These are phyloP conservation scores for Suillus clintonianus DNA, from an alignment of 768 basidiomycete genomes.

Conservation along the genomic window DNA sequence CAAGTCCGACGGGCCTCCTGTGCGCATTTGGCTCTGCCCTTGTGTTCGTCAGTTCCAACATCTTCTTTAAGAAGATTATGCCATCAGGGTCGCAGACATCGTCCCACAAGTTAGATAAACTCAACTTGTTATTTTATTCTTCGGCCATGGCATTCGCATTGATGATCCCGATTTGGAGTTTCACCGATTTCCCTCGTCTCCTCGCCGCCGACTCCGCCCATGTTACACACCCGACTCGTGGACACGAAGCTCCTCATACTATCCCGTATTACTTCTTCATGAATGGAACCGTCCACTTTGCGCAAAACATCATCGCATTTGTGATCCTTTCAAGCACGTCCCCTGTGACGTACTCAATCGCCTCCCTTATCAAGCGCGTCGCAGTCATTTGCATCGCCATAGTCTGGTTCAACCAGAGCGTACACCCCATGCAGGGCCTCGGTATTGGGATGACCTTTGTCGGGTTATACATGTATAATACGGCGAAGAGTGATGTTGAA, in stretches of 20 bases:
- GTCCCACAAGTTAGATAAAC: slow-evolving; percentile 89
- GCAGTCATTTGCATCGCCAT: slow-evolving; percentile 98
- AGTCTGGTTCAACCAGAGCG: slow-evolving; percentile 89
- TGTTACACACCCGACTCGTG: slow-evolving; percentile 46
- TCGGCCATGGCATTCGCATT: slow-evolving; percentile 91
- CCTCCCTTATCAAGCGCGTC: slow-evolving; percentile 96
- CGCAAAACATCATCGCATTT: slow-evolving; percentile 97
- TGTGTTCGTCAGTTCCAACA: slow-evolving; percentile 97
- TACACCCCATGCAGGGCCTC: slow-evolving; percentile 81
- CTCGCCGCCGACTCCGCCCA: slow-evolving; percentile 48
- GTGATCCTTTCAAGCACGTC: slow-evolving; percentile 94
- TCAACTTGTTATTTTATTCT: slow-evolving; percentile 94
- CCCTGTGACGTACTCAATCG: slow-evolving; percentile 98
- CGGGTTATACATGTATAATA: slow-evolving; percentile 96
- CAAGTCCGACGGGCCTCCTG: slow-evolving; percentile 82
- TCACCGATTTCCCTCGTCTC: slow-evolving; percentile 78
- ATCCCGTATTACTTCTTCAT: slow-evolving; percentile 83
- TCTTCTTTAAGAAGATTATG: slow-evolving; percentile 99
- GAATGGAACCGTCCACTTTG: slow-evolving; percentile 96
- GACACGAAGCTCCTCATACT: slow-evolving; percentile 55
- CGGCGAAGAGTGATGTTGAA: slow-evolving; percentile 89
- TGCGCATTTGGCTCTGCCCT: slow-evolving; percentile 97
- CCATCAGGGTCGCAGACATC: slow-evolving; percentile 56
- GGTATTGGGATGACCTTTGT: slow-evolving; percentile 91
- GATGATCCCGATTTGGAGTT: slow-evolving; percentile 96